Evolutionary conservation across 2,329 filamentous ascomycete genomes (phyloP), one percentile per base, ranked within the genome.

Genomic region (Westerdykella aurantiaca): DNA sequence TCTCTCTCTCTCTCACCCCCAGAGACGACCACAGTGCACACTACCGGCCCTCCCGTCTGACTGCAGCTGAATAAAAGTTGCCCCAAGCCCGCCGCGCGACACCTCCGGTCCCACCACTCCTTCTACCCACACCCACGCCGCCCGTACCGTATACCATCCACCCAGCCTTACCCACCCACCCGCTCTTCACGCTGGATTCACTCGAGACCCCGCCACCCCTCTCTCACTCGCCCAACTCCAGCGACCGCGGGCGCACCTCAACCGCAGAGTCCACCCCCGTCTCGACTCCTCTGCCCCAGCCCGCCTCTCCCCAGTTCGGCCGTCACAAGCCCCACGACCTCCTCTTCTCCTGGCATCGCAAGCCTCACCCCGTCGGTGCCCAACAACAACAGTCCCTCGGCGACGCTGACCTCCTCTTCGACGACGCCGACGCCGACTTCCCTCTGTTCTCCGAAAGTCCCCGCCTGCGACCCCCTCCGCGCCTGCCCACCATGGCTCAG

Each of bases 211-310:
- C 73, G 55, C 74, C 72, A 57, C 71, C 74, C 58, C 69, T 74
- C 61, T 72, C 71, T 60, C 69, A 73, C 67, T 78, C 76, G 57
- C 73, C 75, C 46, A 64, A 64, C 47, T 56, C 63, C 52, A 72
- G 70, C 64, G 70, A 73, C 57, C 64, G 57, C 49, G 70, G 70
- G 63, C 72, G 71, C 57, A 67, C 69, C 55, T 77, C 72, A 42
- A 76, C 74, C 45, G 69, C 72, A 60, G 75, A 76, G 52, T 71
- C 68, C 59, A 76, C 73, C 41, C 75, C 75, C 48, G 65, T 76
- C 59, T 72, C 51, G 53, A 67, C 64, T 12, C 66, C 66, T 23
- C 52, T 60, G 39, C 52, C 62, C 37, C 53, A 68, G 49, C 66
- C 57, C 41, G 37, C 51, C n/a, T 70, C 61, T 58, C 72, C 60